Evolutionary conservation across 345 rosid genomes (phyloP), one percentile per base, ranked within the genome.

Genomic region (Toxicodendron radicans): DNA sequence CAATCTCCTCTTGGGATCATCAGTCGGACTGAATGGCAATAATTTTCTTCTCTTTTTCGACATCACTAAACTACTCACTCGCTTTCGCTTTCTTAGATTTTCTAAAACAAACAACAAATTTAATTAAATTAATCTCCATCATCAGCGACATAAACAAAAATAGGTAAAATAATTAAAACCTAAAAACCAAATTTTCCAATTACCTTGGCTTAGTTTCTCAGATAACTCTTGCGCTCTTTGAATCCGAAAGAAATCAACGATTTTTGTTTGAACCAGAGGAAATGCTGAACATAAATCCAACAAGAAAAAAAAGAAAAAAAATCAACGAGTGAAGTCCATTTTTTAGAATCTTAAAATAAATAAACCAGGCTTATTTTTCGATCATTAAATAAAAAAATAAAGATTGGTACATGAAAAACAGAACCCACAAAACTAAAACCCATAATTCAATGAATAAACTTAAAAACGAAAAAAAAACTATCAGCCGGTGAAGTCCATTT

Each of bases 171-270:
- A 66, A 49, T 23, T 2, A 27, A 58, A 58, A 13, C 20, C 1
- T 10, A 14, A 35, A 72, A 60, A 58, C 23, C 17, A 17, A 17
- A 48, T 17, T 8, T 20, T 12, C 20, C 2, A 35, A 58, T 68
- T 73, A 88, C 95, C 88, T 73, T 83, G 79, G 73, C 7, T 70
- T 54, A 68, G 68, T 49, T 58, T 76, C 17, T 75, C 71, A 27
- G 72, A 33, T 11, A 73, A 23, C 30, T 71, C 83, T 1, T 74
- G 18, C 0, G 89, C 54, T 76, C 86, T 81, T 82, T 86, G 91
- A 75, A 94, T 92, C 73, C 90, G 88, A 65, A 95, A 95, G 73
- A 92, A 95, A 71, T 95, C 97, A 18, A 91, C 70, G 16, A 94
- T 92, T 62, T 88, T 95, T 75, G 90, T 92, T 83, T 95, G 99